Evolutionary conservation across 2,329 filamentous ascomycete species (phyloP).

Genomic region (Colletotrichum cereale): DNA sequence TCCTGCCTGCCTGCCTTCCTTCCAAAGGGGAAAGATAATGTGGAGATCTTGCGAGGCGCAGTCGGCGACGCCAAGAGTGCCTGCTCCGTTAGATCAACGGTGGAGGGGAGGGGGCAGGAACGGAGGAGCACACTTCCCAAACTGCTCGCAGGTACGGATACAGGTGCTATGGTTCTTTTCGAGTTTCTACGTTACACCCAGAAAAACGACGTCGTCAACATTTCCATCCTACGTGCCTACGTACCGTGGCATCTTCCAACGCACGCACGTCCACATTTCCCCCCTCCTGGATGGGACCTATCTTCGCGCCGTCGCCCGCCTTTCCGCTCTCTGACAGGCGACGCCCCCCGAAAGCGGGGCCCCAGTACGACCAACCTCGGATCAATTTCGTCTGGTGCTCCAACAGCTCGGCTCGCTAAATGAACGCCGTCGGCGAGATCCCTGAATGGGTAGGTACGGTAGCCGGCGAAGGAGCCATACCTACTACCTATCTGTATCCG

Average conservation of each 20-base stretch:
- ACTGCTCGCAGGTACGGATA: not conserved
- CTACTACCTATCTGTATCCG: too few relatives aligned
- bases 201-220: not conserved
- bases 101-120: not conserved
- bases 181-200: not conserved
- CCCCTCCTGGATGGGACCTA: not conserved
- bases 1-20: not conserved
- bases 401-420: slow-evolving; percentile 31
- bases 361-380: slow-evolving; percentile 1
- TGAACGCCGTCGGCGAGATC: not conserved
- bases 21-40: not conserved
- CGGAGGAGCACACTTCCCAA: not conserved
- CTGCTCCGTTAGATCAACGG: slow-evolving; percentile 25
- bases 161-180: not conserved
- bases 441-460: not conserved
- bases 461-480: too few relatives aligned
- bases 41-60: slow-evolving; percentile 28
- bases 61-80: slow-evolving; percentile 25
- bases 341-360: not conserved
- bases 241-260: too few relatives aligned
- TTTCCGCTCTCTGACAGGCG: not conserved
- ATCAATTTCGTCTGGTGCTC: slow-evolving; percentile 22
- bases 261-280: not conserved
- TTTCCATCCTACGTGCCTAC: too few relatives aligned
- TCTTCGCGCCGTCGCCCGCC: not conserved